These are phyloP conservation scores for Avena insularis DNA, from an alignment of 176 grass and related monocot species.

Conservation along the genomic window DNA sequence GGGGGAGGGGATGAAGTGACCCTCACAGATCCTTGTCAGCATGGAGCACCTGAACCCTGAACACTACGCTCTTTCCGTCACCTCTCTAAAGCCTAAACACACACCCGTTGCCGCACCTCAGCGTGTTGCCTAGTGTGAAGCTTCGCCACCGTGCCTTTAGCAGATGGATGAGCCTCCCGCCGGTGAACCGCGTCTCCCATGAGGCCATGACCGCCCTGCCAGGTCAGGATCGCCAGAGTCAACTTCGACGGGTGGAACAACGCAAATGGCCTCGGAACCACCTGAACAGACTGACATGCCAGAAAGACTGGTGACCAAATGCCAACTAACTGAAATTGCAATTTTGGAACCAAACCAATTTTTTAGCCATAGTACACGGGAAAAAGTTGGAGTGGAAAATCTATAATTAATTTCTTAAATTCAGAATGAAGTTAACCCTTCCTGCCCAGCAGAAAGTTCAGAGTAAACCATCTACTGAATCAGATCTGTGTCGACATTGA, in stretches of 20 bases:
- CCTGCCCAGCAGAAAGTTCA: neutral
- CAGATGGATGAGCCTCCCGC: constrained; percentile 18
- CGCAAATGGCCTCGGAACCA: constrained; percentile 40
- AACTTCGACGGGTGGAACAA: constrained; percentile 38
- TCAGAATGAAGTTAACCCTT: neutral
- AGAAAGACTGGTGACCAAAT: neutral
- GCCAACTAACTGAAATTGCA: neutral
- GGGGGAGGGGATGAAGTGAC: too few relatives aligned
- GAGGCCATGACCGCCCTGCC: constrained; percentile 18
- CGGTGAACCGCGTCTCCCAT: constrained; percentile 52
- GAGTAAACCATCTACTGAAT: neutral
- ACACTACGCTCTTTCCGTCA: constrained; percentile 30
- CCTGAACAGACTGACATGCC: constrained; percentile 26
- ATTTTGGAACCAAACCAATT: neutral
- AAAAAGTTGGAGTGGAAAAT: too few relatives aligned
- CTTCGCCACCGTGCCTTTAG: constrained; percentile 48
- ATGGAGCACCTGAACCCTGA: constrained; percentile 56
- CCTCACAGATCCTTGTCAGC: constrained; percentile 30
- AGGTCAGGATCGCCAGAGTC: constrained; percentile 5
- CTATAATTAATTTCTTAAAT: neutral
- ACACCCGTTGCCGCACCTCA: constrained; percentile 53
- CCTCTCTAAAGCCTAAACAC: constrained; percentile 49
- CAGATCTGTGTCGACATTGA: neutral
- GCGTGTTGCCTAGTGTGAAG: constrained; percentile 47
- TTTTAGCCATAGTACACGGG: too few relatives aligned